Evolutionary conservation across 2,329 filamentous ascomycete species (phyloP).

Genomic region (Fusarium verticillioides): DNA sequence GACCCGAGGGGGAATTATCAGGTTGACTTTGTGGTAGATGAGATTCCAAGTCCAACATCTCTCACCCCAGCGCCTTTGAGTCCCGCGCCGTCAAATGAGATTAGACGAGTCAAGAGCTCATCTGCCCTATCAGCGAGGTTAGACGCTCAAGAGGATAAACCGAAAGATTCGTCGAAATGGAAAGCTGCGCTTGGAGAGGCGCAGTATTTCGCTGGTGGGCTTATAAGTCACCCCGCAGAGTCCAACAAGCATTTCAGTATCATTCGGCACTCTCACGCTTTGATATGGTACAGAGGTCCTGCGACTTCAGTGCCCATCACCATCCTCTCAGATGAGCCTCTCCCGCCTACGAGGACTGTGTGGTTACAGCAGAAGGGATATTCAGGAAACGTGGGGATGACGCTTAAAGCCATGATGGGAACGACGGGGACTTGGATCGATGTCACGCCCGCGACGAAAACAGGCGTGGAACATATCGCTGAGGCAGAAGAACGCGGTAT

Average conservation of each 20-base stretch:
- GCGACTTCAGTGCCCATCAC: slow-evolving; percentile 72
- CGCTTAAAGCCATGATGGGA: slow-evolving; percentile 70
- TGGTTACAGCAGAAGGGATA: slow-evolving; percentile 77
- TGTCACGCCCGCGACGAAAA: slow-evolving; percentile 68
- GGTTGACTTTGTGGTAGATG: slow-evolving; percentile 43
- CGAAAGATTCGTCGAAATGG: slow-evolving; percentile 51
- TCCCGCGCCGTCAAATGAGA: slow-evolving; percentile 34
- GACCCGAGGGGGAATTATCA: slow-evolving; percentile 31
- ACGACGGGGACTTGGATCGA: slow-evolving; percentile 71
- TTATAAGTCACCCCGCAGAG: slow-evolving; percentile 71
- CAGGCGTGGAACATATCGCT: slow-evolving; percentile 60
- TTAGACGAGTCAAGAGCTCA: slow-evolving; percentile 49
- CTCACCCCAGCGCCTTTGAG: not conserved
- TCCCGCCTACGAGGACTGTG: slow-evolving; percentile 68
- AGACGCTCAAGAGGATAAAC: slow-evolving; percentile 14
- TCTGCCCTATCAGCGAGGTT: slow-evolving; percentile 42
- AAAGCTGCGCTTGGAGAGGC: slow-evolving; percentile 66
- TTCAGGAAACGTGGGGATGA: slow-evolving; percentile 76
- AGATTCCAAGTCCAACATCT: slow-evolving; percentile 16
- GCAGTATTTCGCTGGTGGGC: slow-evolving; percentile 72
- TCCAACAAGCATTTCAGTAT: slow-evolving; percentile 74
- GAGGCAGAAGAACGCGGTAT: slow-evolving; percentile 71
- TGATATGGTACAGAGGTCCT: slow-evolving; percentile 74
- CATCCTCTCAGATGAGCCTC: slow-evolving; percentile 67
- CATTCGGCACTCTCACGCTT: slow-evolving; percentile 71